Percentiles rank a stretch among this genome's conserved stretches.
phyloP scores from a whole-genome alignment of 352 stramenopile genomes.

The Phytophthora idaei region DNA sequence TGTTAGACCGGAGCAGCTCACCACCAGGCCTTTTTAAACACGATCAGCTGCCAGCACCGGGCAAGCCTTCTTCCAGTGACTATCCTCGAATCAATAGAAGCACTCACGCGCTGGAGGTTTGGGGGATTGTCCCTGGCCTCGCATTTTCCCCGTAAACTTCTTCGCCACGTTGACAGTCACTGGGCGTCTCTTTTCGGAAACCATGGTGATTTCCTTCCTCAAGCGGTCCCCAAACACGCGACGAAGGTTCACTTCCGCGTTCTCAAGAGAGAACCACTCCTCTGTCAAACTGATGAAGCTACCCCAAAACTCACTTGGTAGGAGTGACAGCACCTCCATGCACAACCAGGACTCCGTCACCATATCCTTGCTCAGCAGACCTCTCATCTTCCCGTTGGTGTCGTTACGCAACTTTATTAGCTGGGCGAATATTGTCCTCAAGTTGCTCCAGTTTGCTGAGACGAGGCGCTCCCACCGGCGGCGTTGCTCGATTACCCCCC shows the following conservation, averaged over 20 bases:
- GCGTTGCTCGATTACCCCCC: neutral
- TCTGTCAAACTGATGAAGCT: neutral
- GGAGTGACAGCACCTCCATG: neutral
- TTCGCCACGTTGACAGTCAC: neutral
- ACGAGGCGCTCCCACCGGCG: neutral
- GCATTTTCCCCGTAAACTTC: neutral
- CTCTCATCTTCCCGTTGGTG: neutral
- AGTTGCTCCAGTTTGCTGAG: conserved; percentile 2
- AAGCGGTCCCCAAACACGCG: neutral
- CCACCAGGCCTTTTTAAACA: neutral
- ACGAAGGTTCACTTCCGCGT: neutral
- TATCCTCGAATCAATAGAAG: neutral
- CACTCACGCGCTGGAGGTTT: neutral
- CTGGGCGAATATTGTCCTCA: conserved; percentile 4
- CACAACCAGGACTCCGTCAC: conserved; percentile 5
- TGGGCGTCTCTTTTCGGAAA: neutral
- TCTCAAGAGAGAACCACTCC: neutral
- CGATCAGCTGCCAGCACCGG: neutral
- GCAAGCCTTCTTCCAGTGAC: neutral
- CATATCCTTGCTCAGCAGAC: neutral
- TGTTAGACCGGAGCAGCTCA: neutral
- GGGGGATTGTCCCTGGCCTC: neutral
- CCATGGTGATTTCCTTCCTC: neutral
- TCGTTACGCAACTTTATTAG: neutral
- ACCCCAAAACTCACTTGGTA: neutral